phyloP scores from a whole-genome alignment of 768 basidiomycete species.

The Leccinellum rugosiceps region DNA sequence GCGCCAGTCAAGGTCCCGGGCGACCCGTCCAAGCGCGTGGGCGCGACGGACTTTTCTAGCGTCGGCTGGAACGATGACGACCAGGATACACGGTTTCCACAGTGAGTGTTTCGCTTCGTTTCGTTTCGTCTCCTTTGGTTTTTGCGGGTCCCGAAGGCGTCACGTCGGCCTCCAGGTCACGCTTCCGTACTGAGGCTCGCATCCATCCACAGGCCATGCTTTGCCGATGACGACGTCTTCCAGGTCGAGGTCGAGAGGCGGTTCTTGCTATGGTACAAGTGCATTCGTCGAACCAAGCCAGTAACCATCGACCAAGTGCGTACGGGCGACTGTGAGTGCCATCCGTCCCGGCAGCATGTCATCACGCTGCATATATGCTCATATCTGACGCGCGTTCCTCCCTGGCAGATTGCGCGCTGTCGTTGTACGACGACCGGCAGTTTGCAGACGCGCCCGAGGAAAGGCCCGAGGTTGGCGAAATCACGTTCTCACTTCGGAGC shows the following conservation, averaged over 20 bases:
- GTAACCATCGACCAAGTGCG: conserved; percentile 22
- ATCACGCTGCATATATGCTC: not conserved
- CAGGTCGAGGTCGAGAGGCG: conserved; percentile 20
- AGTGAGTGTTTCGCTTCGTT: conserved; percentile 6
- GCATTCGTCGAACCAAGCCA: conserved; percentile 24
- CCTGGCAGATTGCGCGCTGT: conserved; percentile 20
- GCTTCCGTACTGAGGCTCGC: no score
- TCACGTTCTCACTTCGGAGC: conserved; percentile 17
- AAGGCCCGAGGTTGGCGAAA: conserved; percentile 19
- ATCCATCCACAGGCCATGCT: conserved; percentile 6
- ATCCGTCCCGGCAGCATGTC: no score
- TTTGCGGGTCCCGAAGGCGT: not conserved
- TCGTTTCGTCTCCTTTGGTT: not conserved
- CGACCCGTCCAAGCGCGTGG: not conserved
- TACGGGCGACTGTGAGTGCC: conserved; percentile 16
- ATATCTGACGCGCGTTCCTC: not conserved
- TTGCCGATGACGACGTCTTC: conserved; percentile 17
- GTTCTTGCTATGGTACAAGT: conserved; percentile 21
- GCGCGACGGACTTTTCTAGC: not conserved
- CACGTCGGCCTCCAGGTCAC: not conserved
- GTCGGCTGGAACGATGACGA: conserved; percentile 10
- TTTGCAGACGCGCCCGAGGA: conserved; percentile 14
- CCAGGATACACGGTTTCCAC: conserved; percentile 3
- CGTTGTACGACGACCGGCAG: conserved; percentile 15
- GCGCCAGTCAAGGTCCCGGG: conserved; percentile 4